Percentiles rank a stretch among this genome's conserved stretches.
Conservation (phyloP, 2,329 filamentous ascomycete species). For the Aphanoascus verrucosus region DNA sequence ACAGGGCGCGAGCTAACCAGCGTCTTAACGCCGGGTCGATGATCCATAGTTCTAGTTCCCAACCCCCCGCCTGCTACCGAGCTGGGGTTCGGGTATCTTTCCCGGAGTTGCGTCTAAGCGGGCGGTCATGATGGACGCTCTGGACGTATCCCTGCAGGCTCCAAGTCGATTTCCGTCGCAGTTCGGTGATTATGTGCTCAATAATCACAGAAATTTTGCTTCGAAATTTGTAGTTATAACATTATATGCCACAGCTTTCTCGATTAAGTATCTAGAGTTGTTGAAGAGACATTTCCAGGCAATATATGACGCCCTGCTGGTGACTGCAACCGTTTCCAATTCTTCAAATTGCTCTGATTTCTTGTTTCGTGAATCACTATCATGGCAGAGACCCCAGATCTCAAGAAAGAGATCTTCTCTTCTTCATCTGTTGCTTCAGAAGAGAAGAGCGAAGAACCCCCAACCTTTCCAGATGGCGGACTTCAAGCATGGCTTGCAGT, state of each 20-base stretch:
- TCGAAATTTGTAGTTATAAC: background rate
- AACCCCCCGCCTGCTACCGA: no score
- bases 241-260: background rate
- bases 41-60: no score
- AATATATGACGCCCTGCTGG: background rate
- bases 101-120: background rate
- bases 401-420: background rate
- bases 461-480: slow-evolving; percentile 22
- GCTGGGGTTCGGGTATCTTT: background rate
- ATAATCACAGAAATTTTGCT: background rate
- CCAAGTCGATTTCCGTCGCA: no score
- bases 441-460: slow-evolving; percentile 1
- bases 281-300: no score
- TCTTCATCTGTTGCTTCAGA: background rate
- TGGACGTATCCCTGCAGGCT: no score
- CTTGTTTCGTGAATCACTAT: background rate
- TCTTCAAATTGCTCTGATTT: background rate
- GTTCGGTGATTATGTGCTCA: no score
- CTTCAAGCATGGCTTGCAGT: slow-evolving; percentile 21
- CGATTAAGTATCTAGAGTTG: background rate
- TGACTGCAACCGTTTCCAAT: background rate
- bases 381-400: background rate
- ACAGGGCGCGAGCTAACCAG: no score
- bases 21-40: no score
- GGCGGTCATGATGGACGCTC: no score